phyloP scores from a whole-genome alignment of 495 filamentous ascomycete species.

The Aspergillus nanangensis region DNA sequence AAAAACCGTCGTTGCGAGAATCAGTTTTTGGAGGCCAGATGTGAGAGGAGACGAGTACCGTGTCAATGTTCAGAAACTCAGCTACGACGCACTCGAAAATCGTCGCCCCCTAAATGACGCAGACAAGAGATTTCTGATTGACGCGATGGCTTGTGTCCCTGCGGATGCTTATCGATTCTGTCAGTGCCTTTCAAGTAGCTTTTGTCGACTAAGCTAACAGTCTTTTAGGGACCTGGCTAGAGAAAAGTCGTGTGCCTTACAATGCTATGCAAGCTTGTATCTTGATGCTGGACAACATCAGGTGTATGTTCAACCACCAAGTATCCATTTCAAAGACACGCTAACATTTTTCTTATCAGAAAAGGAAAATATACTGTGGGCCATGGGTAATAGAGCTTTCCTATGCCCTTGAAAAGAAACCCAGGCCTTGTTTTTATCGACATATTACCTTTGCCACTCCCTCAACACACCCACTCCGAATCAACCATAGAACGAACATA shows the following conservation, averaged over 20 bases:
- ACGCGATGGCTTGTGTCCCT: constrained; percentile 2
- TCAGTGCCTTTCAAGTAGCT: constrained; percentile 3
- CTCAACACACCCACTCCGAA: no score
- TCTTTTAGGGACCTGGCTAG: constrained; percentile 14
- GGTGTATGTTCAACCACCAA: constrained; percentile 1
- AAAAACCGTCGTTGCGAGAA: constrained; percentile 9
- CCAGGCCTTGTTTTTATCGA: no score
- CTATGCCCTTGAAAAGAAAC: background rate
- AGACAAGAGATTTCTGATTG: constrained; percentile 8
- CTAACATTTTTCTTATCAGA: background rate
- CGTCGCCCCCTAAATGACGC: constrained; percentile 8
- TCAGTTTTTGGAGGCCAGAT: constrained; percentile 16
- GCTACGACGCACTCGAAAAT: constrained; percentile 12
- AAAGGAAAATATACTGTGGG: no score
- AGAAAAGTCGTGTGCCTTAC: constrained; percentile 9
- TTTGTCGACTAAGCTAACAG: background rate
- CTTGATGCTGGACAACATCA: constrained; percentile 8
- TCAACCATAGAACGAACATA: no score
- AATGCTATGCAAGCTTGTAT: constrained; percentile 17
- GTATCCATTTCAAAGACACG: background rate
- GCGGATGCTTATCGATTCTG: constrained; percentile 17
- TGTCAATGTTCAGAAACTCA: constrained; percentile 7
- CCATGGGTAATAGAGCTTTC: background rate
- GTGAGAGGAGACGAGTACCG: constrained; percentile 8
- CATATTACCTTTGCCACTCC: no score